These are phyloP conservation scores for Geranomyces variabilis DNA, from an alignment of 192 early-diverging fungal genomes.

Conservation along the genomic window DNA sequence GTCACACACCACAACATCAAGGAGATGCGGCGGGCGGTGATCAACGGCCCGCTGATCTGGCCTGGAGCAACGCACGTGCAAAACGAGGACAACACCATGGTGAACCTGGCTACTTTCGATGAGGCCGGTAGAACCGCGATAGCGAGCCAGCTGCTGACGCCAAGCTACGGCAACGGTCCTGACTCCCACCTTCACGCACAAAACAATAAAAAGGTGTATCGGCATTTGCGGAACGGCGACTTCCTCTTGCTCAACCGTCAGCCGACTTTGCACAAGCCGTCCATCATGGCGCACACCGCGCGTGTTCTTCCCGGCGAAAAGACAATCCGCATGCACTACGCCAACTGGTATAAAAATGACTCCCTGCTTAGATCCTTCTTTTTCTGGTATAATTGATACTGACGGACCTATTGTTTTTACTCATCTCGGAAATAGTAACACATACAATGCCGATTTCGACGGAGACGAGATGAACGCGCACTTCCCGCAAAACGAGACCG, in stretches of 20 bases:
- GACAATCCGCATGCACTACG: conserved; percentile 99
- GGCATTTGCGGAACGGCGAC: conserved; percentile 97
- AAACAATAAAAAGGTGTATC: conserved; percentile 95
- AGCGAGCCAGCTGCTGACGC: conserved; percentile 84
- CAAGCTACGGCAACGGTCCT: conserved; percentile 21
- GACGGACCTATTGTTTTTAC: too few species aligned
- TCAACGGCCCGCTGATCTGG: conserved; percentile 95
- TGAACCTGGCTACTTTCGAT: conserved; percentile 77
- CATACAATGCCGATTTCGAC: conserved; percentile 92
- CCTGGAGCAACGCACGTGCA: conserved; percentile 95
- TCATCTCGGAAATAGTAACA: conserved; percentile 39
- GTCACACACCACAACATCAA: conserved; percentile 96
- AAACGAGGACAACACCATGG: conserved; percentile 91
- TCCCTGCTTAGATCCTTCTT: too few species aligned
- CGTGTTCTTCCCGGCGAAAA: conserved; percentile 94
- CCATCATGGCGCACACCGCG: conserved; percentile 97
- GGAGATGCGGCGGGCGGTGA: conserved; percentile 85
- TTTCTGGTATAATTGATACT: too few species aligned
- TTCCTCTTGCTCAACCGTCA: conserved; percentile 97
- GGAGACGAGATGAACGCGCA: conserved; percentile 99
- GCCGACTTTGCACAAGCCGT: conserved; percentile 99
- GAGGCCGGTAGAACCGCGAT: conserved; percentile 88
- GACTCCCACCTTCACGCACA: conserved; percentile 53
- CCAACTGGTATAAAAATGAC: conserved; percentile 53
- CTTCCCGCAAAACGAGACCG: conserved; percentile 98